These are phyloP conservation scores for Pseudogymnoascus sp. DNA, from an alignment of 2,329 filamentous ascomycete species.

Conservation along the genomic window DNA sequence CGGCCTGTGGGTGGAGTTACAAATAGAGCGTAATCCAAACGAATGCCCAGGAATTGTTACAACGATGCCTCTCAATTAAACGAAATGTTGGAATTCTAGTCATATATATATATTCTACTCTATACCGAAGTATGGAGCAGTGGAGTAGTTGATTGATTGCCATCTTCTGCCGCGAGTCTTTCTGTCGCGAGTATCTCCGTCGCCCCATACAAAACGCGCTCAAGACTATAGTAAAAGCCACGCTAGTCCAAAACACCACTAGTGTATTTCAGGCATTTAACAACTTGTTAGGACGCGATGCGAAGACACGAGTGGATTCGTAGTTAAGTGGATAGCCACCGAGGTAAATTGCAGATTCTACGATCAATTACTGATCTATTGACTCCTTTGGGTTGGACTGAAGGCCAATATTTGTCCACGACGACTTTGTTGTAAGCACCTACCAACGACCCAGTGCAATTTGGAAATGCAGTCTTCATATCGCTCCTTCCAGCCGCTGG, in stretches of 20 bases:
- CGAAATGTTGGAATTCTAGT: not conserved
- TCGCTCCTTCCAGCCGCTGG: conserved; percentile 21
- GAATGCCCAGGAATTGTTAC: not conserved
- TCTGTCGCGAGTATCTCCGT: not conserved
- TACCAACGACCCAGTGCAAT: not conserved
- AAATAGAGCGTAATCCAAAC: not conserved
- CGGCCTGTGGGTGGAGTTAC: not conserved
- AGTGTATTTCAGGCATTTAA: not conserved
- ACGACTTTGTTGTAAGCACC: not conserved
- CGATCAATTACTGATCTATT: not conserved
- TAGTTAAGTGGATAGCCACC: conserved; percentile 1
- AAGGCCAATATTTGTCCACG: not conserved
- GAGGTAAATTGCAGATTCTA: conserved; percentile 5
- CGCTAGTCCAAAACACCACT: not conserved
- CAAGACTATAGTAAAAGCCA: not conserved
- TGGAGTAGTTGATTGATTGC: not conserved
- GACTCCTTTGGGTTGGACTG: not conserved
- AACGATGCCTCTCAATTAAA: not conserved
- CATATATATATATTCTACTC: not conserved
- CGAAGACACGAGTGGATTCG: conserved; percentile 5
- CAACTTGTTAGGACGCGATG: not conserved
- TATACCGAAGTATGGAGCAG: not conserved
- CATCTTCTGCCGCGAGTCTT: not conserved
- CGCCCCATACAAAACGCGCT: conserved; percentile 1
- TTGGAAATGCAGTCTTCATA: conserved; percentile 27